A percentile compares a stretch with the other conserved stretches of the same genome.
Evolutionary conservation across 805 yeast genomes (phyloP).

Genomic region (Ogataea pini): DNA sequence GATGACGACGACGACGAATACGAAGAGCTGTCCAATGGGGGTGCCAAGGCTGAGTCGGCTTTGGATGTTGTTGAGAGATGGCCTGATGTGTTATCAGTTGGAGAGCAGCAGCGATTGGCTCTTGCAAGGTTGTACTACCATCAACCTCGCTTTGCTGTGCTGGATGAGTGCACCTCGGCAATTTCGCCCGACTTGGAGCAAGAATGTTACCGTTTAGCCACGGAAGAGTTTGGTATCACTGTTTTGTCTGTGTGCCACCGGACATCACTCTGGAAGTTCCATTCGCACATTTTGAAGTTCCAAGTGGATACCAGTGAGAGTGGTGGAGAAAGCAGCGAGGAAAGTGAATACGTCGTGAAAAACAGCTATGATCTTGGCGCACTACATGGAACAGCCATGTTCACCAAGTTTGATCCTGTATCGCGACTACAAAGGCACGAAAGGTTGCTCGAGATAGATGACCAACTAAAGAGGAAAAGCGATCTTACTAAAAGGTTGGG

Average conservation of each 20-base stretch:
- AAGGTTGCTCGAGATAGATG: constrained; percentile 71
- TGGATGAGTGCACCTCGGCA: constrained; percentile 95
- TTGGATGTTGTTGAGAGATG: constrained; percentile 74
- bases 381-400: constrained; percentile 28
- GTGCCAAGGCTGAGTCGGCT: constrained; percentile 37
- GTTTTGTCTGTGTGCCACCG: constrained; percentile 90
- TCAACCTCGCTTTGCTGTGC: constrained; percentile 87
- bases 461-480: constrained; percentile 69
- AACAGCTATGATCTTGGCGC: constrained; percentile 24
- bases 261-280: constrained; percentile 91
- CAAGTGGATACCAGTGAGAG: constrained; percentile 7
- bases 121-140: constrained; percentile 92
- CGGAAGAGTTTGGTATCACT: constrained; percentile 71
- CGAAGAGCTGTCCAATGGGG: not conserved
- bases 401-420: constrained; percentile 67
- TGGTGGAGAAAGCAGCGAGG: constrained; percentile 11
- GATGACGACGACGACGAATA: constrained; percentile 17
- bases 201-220: constrained; percentile 80
- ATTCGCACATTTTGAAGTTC: constrained; percentile 76
- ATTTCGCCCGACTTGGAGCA: constrained; percentile 90
- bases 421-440: constrained; percentile 74
- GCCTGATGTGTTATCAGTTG: constrained; percentile 85
- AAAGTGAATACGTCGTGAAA: constrained; percentile 59
- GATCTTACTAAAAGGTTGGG: constrained; percentile 63
- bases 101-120: constrained; percentile 91